phyloP scores from a whole-genome alignment of 129 eudicot genomes.

The carrot (Daucus carota) region DNA sequence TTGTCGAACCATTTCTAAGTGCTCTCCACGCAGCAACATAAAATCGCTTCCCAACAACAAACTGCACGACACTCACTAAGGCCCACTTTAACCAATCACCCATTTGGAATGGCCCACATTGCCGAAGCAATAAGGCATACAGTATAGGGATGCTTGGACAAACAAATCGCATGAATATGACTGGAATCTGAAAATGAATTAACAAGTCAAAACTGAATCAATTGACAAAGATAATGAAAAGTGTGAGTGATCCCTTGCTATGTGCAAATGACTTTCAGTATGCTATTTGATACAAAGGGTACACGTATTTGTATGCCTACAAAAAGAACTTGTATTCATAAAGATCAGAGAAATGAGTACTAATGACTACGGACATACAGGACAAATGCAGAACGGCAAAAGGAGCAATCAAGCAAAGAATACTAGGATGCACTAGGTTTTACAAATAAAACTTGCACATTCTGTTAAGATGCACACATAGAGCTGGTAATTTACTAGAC shows the following conservation, averaged over 20 bases:
- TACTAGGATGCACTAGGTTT: neutral
- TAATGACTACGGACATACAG: neutral
- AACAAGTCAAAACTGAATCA: slow-evolving; percentile 10
- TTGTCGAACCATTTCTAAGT: slow-evolving; percentile 83
- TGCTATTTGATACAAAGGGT: neutral
- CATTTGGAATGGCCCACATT: slow-evolving; percentile 96
- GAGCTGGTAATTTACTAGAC: neutral
- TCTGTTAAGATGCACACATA: neutral
- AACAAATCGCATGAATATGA: slow-evolving; percentile 73
- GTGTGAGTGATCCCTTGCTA: neutral
- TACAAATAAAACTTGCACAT: neutral
- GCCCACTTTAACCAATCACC: slow-evolving; percentile 98
- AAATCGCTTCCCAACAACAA: slow-evolving; percentile 85
- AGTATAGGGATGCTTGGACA: slow-evolving; percentile 90
- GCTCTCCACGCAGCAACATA: slow-evolving; percentile 97
- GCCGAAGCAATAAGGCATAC: slow-evolving; percentile 66
- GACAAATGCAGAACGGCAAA: neutral
- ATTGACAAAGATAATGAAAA: neutral
- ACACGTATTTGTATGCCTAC: neutral
- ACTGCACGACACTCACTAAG: slow-evolving; percentile 72
- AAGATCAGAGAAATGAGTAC: neutral
- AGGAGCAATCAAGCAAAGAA: neutral
- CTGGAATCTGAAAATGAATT: slow-evolving; percentile 58
- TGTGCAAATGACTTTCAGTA: neutral
- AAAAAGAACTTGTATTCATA: neutral